phyloP scores from a whole-genome alignment of 345 rosid species.

The Boechera stricta region DNA sequence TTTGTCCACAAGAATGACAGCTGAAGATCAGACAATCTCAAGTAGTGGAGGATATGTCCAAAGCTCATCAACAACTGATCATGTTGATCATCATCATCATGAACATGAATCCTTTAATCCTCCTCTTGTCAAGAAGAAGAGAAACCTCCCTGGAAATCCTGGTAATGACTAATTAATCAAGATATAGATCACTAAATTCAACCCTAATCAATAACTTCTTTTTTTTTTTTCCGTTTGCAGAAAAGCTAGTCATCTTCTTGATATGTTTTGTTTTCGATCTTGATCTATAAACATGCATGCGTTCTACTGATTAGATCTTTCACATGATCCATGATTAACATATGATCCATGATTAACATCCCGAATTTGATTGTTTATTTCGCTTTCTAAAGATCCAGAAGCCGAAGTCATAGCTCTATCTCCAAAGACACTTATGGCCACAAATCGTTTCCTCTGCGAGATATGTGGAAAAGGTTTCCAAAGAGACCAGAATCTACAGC shows the following conservation, averaged over 20 bases:
- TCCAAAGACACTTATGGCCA: slow-evolving; percentile 97
- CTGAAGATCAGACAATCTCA: slow-evolving; percentile 41
- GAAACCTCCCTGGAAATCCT: slow-evolving; percentile 97
- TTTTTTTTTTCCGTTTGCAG: neutral
- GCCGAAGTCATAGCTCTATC: slow-evolving; percentile 96
- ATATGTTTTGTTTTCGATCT: slow-evolving; percentile 16
- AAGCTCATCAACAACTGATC: slow-evolving; percentile 37
- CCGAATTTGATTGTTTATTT: neutral
- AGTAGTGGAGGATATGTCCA: slow-evolving; percentile 42
- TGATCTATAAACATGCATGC: slow-evolving; percentile 33
- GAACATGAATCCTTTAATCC: slow-evolving; percentile 46
- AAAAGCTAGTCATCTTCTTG: slow-evolving; percentile 14
- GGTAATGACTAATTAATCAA: slow-evolving; percentile 45
- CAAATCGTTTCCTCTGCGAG: slow-evolving; percentile 93
- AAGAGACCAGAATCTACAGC: slow-evolving; percentile 96
- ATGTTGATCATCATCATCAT: slow-evolving; percentile 38
- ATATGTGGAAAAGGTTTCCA: slow-evolving; percentile 98
- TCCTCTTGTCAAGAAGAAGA: slow-evolving; percentile 75
- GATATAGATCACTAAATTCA: slow-evolving; percentile 2
- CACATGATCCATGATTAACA: neutral
- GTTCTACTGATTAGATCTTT: slow-evolving; percentile 3
- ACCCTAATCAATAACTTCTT: slow-evolving; percentile 22
- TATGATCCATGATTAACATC: neutral
- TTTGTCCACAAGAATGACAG: slow-evolving; percentile 30
- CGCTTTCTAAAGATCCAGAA: slow-evolving; percentile 75